Evolutionary conservation across 2,329 filamentous ascomycete genomes (phyloP).

Genomic region (Colletotrichum eleusines): DNA sequence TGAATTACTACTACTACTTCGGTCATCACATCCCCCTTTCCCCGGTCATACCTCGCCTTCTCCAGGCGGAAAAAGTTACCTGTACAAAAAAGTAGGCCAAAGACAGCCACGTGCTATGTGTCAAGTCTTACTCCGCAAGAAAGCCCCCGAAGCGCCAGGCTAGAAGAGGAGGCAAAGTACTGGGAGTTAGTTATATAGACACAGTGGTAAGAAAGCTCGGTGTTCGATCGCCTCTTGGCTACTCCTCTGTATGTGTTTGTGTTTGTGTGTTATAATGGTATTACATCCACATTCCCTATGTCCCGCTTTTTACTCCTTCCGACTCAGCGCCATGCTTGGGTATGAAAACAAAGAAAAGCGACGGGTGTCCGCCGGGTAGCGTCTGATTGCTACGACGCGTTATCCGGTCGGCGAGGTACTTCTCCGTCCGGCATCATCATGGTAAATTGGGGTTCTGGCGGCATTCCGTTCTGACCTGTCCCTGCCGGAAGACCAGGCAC

Average conservation of each 20-base stretch:
- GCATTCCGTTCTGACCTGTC: conserved; percentile 52
- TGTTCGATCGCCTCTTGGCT: conserved; percentile 17
- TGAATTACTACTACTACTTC: conserved; percentile 16
- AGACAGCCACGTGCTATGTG: neutral
- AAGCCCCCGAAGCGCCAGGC: conserved; percentile 41
- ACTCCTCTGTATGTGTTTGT: neutral
- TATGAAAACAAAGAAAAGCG: conserved; percentile 40
- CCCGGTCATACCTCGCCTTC: neutral
- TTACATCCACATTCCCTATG: conserved; percentile 17
- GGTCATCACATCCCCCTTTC: neutral
- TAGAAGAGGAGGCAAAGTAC: conserved; percentile 37
- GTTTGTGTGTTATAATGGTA: conserved; percentile 23
- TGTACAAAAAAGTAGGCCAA: conserved; percentile 25
- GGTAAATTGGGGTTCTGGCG: conserved; percentile 60
- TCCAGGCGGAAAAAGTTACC: neutral
- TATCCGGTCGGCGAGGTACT: conserved; percentile 58
- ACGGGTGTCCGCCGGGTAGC: conserved; percentile 20
- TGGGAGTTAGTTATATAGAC: conserved; percentile 15
- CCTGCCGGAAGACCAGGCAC: conserved; percentile 53
- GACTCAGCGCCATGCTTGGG: conserved; percentile 33
- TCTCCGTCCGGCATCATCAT: conserved; percentile 66
- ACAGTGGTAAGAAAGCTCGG: conserved; percentile 14
- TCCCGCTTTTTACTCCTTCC: conserved; percentile 15
- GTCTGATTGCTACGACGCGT: conserved; percentile 22
- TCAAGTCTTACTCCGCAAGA: conserved; percentile 4